These are phyloP conservation scores for Penicillium griseofulvum DNA, from an alignment of 2,329 filamentous ascomycete species.

Conservation along the genomic window DNA sequence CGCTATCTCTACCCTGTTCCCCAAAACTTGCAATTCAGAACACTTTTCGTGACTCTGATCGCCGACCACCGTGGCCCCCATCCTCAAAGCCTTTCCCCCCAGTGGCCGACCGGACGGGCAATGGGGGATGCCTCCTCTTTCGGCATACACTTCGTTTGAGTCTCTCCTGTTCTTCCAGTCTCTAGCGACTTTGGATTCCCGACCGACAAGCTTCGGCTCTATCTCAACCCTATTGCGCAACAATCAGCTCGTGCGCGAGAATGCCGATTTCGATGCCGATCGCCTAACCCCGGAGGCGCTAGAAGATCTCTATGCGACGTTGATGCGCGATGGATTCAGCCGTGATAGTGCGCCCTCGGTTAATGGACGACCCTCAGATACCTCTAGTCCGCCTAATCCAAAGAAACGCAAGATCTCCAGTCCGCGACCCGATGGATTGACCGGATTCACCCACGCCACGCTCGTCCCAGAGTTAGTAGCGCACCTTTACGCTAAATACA, in stretches of 20 bases:
- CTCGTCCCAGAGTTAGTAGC: constrained; percentile 69
- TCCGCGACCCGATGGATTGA: constrained; percentile 62
- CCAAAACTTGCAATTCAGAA: not conserved
- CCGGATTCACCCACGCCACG: constrained; percentile 63
- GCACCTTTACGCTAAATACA: constrained; percentile 72
- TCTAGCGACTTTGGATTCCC: constrained; percentile 65
- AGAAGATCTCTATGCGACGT: constrained; percentile 71
- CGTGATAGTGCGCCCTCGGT: constrained; percentile 36
- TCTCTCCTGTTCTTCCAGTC: constrained; percentile 81
- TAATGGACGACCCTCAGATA: constrained; percentile 27
- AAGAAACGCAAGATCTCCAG: constrained; percentile 73
- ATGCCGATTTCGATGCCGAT: constrained; percentile 67
- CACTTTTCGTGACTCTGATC: not conserved
- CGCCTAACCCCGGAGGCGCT: constrained; percentile 76
- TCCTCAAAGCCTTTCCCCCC: constrained; percentile 33
- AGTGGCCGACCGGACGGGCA: constrained; percentile 40
- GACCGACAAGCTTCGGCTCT: constrained; percentile 63
- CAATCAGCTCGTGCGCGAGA: constrained; percentile 69
- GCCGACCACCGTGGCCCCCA: constrained; percentile 39
- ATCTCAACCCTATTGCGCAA: constrained; percentile 73
- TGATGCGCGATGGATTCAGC: constrained; percentile 71
- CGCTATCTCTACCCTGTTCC: not conserved
- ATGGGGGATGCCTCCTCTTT: constrained; percentile 59
- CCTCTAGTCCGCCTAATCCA: constrained; percentile 47
- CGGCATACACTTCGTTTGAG: constrained; percentile 79